Percentiles rank a stretch among this genome's conserved stretches.
Conservation (phyloP, 2,329 filamentous ascomycete genomes). For the Aureobasidium mangrovei region DNA sequence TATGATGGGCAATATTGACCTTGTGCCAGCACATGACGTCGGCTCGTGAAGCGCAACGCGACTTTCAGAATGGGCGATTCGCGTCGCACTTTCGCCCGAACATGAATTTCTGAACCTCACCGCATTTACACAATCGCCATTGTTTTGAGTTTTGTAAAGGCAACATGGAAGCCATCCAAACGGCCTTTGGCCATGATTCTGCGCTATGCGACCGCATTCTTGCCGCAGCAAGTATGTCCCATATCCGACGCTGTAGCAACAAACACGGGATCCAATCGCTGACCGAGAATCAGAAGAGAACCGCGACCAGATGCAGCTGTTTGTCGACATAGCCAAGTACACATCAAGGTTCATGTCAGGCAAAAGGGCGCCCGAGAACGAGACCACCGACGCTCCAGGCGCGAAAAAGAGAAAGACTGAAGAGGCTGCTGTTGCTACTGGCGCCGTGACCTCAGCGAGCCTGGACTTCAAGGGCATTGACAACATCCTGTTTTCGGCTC, state of each 20-base stretch:
- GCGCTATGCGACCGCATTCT: constrained; percentile 16
- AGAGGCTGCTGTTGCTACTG: neutral
- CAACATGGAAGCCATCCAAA: constrained; percentile 7
- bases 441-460: neutral
- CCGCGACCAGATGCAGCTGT: constrained; percentile 27
- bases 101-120: neutral
- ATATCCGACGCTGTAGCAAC: neutral
- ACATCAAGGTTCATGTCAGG: constrained; percentile 24
- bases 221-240: constrained; percentile 15
- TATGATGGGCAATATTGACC: too few species aligned
- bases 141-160: neutral
- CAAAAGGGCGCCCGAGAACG: constrained; percentile 1
- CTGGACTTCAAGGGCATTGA: constrained; percentile 23
- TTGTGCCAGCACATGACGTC: neutral
- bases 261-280: neutral
- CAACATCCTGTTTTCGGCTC: constrained; percentile 16
- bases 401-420: constrained; percentile 12
- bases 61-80: neutral
- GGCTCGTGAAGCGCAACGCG: neutral
- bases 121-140: neutral
- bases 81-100: constrained; percentile 1
- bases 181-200: constrained; percentile 15
- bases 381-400: neutral
- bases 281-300: constrained; percentile 11
- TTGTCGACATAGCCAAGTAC: constrained; percentile 43